These are phyloP conservation scores for Metschnikowia borealis DNA, from an alignment of 805 yeast species.

Conservation along the genomic window DNA sequence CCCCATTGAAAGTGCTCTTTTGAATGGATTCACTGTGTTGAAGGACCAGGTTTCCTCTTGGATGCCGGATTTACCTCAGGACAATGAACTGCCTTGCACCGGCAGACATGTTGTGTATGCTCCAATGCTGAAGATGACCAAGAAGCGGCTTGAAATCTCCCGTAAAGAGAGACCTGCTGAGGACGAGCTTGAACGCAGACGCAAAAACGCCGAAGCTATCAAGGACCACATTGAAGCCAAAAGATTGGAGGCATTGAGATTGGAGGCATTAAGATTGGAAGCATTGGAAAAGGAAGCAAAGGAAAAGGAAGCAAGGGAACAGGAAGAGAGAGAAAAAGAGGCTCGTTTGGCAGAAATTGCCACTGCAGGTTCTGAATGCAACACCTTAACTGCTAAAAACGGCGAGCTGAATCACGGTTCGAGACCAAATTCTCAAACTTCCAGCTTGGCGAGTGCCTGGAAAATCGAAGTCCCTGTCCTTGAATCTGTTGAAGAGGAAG, in stretches of 20 bases:
- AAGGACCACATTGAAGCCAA: background rate
- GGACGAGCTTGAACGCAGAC: slow-evolving; percentile 1
- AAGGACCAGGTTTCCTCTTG: background rate
- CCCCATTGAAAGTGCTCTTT: background rate
- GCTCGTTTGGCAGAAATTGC: background rate
- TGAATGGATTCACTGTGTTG: background rate
- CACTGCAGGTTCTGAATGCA: background rate
- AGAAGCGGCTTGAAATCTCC: background rate
- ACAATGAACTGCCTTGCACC: background rate
- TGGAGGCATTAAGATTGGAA: background rate
- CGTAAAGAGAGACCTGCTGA: slow-evolving; percentile 1
- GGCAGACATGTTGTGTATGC: background rate
- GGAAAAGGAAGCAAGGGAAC: background rate
- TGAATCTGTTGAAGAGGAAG: background rate
- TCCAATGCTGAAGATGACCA: slow-evolving; percentile 2
- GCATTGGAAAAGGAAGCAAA: background rate
- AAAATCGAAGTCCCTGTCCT: background rate
- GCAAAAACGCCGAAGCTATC: background rate
- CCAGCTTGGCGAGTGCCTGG: background rate
- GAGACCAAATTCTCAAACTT: background rate
- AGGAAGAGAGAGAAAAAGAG: background rate
- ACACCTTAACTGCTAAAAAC: background rate
- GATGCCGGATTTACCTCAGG: background rate
- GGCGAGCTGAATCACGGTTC: background rate
- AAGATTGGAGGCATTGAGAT: background rate